Percentiles rank a stretch among this genome's conserved stretches.
These are phyloP conservation scores for Aspergillus vadensis DNA, from an alignment of 2,329 filamentous ascomycete genomes.

Conservation along the genomic window DNA sequence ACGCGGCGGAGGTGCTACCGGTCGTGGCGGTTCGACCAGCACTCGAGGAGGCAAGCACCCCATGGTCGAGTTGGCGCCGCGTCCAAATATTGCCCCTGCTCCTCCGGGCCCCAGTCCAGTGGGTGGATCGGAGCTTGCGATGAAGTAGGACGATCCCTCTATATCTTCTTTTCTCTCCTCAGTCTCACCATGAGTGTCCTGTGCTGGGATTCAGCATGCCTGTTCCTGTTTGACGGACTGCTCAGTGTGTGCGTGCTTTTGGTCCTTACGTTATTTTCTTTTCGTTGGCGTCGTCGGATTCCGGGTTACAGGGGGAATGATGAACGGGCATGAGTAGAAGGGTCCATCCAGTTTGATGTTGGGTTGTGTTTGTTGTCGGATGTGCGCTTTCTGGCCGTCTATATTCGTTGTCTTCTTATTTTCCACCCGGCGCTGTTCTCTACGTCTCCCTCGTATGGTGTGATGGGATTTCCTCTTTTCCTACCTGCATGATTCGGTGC, in stretches of 20 bases:
- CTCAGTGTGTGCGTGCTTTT: background rate
- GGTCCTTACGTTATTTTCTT: background rate
- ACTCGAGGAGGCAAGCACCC: slow-evolving; percentile 32
- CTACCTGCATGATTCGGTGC: slow-evolving; percentile 16
- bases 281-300: slow-evolving; percentile 5
- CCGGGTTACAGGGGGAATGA: slow-evolving; percentile 4
- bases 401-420: background rate
- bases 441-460: background rate
- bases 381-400: background rate
- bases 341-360: background rate
- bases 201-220: background rate
- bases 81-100: slow-evolving; percentile 28
- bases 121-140: slow-evolving; percentile 30
- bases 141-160: slow-evolving; percentile 26
- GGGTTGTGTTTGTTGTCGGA: background rate
- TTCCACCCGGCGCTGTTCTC: background rate
- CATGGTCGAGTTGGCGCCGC: slow-evolving; percentile 34
- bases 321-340: slow-evolving; percentile 7
- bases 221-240: background rate
- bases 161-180: slow-evolving; percentile 4
- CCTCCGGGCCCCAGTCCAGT: slow-evolving; percentile 25
- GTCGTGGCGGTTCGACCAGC: slow-evolving; percentile 30
- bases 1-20: slow-evolving; percentile 29
- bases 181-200: background rate
- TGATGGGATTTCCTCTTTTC: slow-evolving; percentile 5